A percentile compares a stretch with the other conserved stretches of the same genome.
Conservation (phyloP, 83 land plant genomes). For the Picea abies region DNA sequence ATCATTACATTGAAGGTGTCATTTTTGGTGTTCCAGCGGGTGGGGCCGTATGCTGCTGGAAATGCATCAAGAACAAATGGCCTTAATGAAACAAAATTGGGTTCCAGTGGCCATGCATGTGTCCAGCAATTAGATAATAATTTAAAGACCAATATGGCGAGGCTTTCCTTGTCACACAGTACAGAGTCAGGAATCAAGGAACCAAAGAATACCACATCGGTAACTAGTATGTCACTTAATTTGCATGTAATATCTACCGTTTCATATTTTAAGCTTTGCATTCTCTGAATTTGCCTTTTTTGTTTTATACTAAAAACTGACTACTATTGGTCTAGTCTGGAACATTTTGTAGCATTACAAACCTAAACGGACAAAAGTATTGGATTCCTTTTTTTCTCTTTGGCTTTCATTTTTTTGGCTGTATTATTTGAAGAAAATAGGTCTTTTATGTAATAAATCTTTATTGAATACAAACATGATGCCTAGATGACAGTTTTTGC, state of each 20-base stretch:
- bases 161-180: constrained; percentile 45
- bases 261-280: neutral
- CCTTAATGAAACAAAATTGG: constrained; percentile 37
- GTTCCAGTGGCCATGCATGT: constrained; percentile 27
- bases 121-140: constrained; percentile 43
- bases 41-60: constrained; percentile 62
- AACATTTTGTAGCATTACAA: neutral
- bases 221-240: constrained; percentile 40
- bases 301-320: neutral
- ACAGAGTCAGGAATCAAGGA: constrained; percentile 53
- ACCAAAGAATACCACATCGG: constrained; percentile 33
- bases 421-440: neutral
- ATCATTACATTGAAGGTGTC: neutral
- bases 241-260: neutral
- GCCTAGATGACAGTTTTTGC: neutral
- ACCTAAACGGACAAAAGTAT: neutral
- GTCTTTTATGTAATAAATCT: neutral
- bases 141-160: constrained; percentile 45
- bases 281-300: neutral
- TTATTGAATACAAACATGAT: neutral
- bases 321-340: neutral
- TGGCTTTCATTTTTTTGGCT: neutral
- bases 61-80: constrained; percentile 34
- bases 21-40: constrained; percentile 40
- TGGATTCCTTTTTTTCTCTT: neutral